These are phyloP conservation scores for Candida cerambycidarum DNA, from an alignment of 805 yeast species.

Conservation along the genomic window DNA sequence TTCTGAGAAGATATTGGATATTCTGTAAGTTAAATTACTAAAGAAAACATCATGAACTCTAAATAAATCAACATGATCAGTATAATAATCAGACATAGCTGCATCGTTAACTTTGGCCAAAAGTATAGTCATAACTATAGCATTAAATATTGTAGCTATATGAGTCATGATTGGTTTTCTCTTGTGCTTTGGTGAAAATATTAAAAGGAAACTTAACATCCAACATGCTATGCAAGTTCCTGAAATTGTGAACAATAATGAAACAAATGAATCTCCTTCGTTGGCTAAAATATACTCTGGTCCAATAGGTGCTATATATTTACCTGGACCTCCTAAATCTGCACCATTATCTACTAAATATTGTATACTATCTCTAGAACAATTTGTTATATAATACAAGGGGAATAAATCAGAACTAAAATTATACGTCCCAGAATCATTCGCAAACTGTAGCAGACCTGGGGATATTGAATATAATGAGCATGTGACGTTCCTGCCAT, in stretches of 20 bases:
- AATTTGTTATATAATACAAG: constrained; percentile 49
- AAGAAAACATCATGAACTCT: constrained; percentile 40
- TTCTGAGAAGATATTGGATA: constrained; percentile 42
- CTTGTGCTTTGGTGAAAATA: constrained; percentile 49
- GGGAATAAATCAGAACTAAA: constrained; percentile 26
- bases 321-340: background rate
- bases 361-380: constrained; percentile 22
- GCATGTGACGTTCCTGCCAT: constrained; percentile 29
- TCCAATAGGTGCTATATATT: background rate
- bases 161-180: constrained; percentile 59
- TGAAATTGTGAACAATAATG: constrained; percentile 51
- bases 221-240: constrained; percentile 63
- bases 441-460: constrained; percentile 28
- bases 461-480: constrained; percentile 37
- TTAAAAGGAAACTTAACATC: constrained; percentile 63
- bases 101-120: constrained; percentile 46
- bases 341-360: constrained; percentile 6
- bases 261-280: constrained; percentile 43
- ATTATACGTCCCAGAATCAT: constrained; percentile 16
- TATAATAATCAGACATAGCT: constrained; percentile 49
- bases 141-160: constrained; percentile 55
- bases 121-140: constrained; percentile 53
- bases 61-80: constrained; percentile 53
- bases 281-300: constrained; percentile 9
- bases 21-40: constrained; percentile 33